phyloP scores from a whole-genome alignment of 1,139 yeast species.

The Ashbya aceris region DNA sequence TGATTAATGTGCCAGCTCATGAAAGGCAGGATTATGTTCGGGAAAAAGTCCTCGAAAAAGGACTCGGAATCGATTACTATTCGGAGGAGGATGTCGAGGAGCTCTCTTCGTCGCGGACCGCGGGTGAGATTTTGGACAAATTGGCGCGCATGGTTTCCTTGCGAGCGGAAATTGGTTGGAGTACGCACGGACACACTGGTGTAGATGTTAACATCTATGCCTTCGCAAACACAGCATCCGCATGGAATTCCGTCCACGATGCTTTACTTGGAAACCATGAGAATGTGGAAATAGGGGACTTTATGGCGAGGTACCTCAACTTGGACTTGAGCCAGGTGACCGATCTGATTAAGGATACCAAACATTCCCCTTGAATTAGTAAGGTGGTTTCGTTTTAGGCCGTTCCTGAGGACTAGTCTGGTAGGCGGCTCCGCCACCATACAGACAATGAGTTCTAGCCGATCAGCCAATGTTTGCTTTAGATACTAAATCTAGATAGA shows the following conservation, averaged over 20 bases:
- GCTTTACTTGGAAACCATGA: conserved; percentile 71
- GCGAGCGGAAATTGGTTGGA: conserved; percentile 77
- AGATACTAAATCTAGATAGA: no score
- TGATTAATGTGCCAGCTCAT: conserved; percentile 31
- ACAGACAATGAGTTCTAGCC: no score
- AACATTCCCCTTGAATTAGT: conserved; percentile 31
- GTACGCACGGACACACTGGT: conserved; percentile 84
- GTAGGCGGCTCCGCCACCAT: no score
- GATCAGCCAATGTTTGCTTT: no score
- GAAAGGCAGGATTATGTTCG: conserved; percentile 34
- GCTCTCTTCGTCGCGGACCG: conserved; percentile 23
- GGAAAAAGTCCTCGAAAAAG: conserved; percentile 42
- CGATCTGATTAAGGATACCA: conserved; percentile 36
- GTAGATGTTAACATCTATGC: conserved; percentile 84
- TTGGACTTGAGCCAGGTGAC: conserved; percentile 47
- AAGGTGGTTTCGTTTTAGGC: no score
- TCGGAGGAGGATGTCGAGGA: conserved; percentile 39
- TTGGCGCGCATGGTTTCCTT: conserved; percentile 53
- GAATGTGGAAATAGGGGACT: conserved; percentile 71
- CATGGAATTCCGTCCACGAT: conserved; percentile 35
- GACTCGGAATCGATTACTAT: conserved; percentile 53
- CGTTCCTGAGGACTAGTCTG: no score
- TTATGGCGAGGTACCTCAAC: conserved; percentile 52
- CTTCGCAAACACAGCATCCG: conserved; percentile 44
- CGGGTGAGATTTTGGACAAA: conserved; percentile 31